Base-by-base conservation (phyloP, 225 moss, liverwort and hornwort genomes). In the Asterella californica region DNA sequence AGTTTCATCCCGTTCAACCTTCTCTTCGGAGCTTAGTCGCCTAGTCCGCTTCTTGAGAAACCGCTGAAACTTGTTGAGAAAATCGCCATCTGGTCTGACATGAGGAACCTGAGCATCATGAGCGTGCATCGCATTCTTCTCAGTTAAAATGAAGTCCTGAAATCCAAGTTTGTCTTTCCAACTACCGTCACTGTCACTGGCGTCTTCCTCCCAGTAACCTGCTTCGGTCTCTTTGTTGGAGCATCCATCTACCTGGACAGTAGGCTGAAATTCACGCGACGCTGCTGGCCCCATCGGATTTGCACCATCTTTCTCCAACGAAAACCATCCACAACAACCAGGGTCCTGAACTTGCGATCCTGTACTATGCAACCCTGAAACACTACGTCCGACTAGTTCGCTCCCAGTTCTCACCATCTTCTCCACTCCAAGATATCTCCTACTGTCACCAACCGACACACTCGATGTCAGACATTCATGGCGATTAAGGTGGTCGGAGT, bases 21-120 rank as follows among this genome's bases (percentile, higher is more conserved):
- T 71, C 12, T 61, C 70, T 10, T 83, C 79, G 15, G 76, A 47
- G 62, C 71, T 90, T 27, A 90, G 82, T 72, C 88, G 86, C 66
- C 84, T 90, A 55, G 89, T 85, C 73, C 87, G 86, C 78, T 91
- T 90, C 83, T 85, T 93, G 71, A 95, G 79, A 77, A 93, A 93
- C 45, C 90, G 88, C 46, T 89, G 87, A 32, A 93, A 81, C 79
- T 92, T 92, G 78, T 75, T 88, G 62, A 94, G 87, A 66, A 92
- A 89, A 68, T 93, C 92, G 65, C 85, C 76, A 38, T 93, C 89
- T 75, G 89, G 87, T 73, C 86, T 84, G 53, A 84, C 88, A 32
- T 42, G 24, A 36, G 48, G 55, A 24, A 32, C 6, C 22, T 66
- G 79, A 70, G 33, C 37, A 36, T 42, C 55, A 34, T 34, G 34